Base-by-base conservation (phyloP, 495 filamentous ascomycete species). In the Chaetomidium leptoderma region DNA sequence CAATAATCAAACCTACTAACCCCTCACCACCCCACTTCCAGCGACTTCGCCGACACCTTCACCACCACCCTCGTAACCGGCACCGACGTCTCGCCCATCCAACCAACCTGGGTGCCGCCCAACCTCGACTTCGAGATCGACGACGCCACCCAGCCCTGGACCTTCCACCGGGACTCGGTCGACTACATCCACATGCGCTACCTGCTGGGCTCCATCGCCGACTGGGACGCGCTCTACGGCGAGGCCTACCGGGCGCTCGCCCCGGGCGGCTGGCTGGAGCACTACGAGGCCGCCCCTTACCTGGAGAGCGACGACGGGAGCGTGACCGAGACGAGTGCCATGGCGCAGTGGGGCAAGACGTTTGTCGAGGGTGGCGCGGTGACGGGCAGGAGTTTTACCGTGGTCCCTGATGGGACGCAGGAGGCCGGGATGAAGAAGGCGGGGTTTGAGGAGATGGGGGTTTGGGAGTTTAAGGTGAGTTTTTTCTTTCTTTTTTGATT, bases 171-270 rank as follows among this genome's bases (percentile, higher is more conserved):
- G 4, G 67, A 79, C 49, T 57, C 64, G 52, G 87, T 88, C 62
- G 86, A 89, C 72, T 85, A 82, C 57, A 76, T 89, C 47, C 84
- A 88, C 70, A 74, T 82, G 6, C 80, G 86, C 24, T 70, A 74
- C 16, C 66, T 87, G 29, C 76, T 78, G 54, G 82, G 80, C 30
- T 75, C 72, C 19, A 75, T 88, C 47, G 61, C 60, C 17, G 77
- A 87, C 65, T 88, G 86, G 85, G 65, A 73, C 7, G 68, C 57
- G 32, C 75, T 74, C 1, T 68, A 73, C 48, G 17, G 53, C 16
- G 63, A 78, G 58, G 70, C 67, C 16, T 76, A 67, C 58, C 46
- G 37, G 1, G 43, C 53, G 6, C 57, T 72, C 26, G 75, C 73
- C 47, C 78, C 78, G 1, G 78, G 78, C 9, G 74, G 73, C 6